These are phyloP conservation scores for Pythium guiyangense DNA, from an alignment of 352 stramenopile species.

Conservation along the genomic window DNA sequence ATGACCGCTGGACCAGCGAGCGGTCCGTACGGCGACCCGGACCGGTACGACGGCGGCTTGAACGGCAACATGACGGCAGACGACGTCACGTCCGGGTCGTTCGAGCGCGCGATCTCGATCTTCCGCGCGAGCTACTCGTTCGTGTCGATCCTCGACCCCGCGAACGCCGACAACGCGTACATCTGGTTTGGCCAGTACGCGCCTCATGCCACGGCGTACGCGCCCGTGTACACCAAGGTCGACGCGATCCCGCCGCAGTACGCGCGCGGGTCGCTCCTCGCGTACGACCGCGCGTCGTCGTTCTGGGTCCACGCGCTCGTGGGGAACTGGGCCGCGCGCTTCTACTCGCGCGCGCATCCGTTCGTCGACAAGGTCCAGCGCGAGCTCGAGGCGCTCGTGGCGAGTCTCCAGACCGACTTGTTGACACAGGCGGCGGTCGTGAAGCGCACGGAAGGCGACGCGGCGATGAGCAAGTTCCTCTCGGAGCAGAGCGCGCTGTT, in stretches of 20 bases:
- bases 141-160: conserved; percentile 57
- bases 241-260: conserved; percentile 41
- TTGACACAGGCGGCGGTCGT: conserved; percentile 27
- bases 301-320: conserved; percentile 84
- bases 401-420: conserved; percentile 30
- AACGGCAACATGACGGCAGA: conserved; percentile 41
- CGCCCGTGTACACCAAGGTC: conserved; percentile 82
- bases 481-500: conserved; percentile 46
- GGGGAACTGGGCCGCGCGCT: conserved; percentile 78
- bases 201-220: conserved; percentile 83
- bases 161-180: conserved; percentile 55
- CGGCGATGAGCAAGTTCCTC: conserved; percentile 49
- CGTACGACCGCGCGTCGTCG: conserved; percentile 49
- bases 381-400: conserved; percentile 45
- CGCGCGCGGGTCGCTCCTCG: conserved; percentile 54
- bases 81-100: conserved; percentile 58
- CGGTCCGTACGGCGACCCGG: conserved; percentile 89
- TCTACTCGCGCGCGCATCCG: conserved; percentile 67
- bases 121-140: conserved; percentile 91
- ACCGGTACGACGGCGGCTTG: conserved; percentile 75
- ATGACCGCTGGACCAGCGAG: conserved; percentile 72
- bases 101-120: conserved; percentile 92
- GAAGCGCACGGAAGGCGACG: conserved; percentile 34
- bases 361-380: conserved; percentile 55
- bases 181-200: conserved; percentile 91